Evolutionary conservation across 1,284 basidiomycete genomes (phyloP), one percentile per base, ranked within the genome.

Genomic region (Ganoderma boninense): DNA sequence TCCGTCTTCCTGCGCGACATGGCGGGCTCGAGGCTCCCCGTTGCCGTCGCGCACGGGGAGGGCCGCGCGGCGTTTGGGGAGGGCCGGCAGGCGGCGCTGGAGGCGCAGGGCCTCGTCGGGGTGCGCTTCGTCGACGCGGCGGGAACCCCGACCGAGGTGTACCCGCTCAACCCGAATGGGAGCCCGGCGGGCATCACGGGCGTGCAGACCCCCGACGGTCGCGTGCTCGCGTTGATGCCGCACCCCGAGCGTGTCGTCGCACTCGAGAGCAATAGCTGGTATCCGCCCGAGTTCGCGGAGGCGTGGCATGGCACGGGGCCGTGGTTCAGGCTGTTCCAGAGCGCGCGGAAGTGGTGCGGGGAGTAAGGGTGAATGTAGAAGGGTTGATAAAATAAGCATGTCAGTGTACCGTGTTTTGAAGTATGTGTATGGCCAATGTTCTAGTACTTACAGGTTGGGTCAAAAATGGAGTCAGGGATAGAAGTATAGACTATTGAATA

Each of bases 141-240:
- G 1, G 92, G 93, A 8, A 67, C 78, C 46, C 87, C 91, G 13
- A 95, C 97, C 0, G 89, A 91, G 74, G 78, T 84, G 40, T 98
- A 98, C 81, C 97, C 97, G n/a, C 84, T 92, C 77, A 99, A 99
- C 82, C 97, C 98, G 40, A 99, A 99, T 81, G 97, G 98, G 52
- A 94, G 92, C 76, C 90, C 92, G 0, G 90, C 87, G 13, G 97
- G 96, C 23, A 90, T 98, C 68, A 94, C 97, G 13, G 97, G 96
- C 32, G 88, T 99, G 46, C 92, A 95, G 77, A 96, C 96, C 3
- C 87, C 89, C 3, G 87, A 93, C 75, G 97, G 97, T 18, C 88
- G 97, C 20, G 93, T 99, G 16, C 85, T 99, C 69, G 96, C 95
- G 8, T 83, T 99, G 77, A 99, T 99, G 98, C 97, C 97, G 38